Evolutionary conservation across 1,284 basidiomycete genomes (phyloP).

Genomic region (Fomitiporia mediterranea): DNA sequence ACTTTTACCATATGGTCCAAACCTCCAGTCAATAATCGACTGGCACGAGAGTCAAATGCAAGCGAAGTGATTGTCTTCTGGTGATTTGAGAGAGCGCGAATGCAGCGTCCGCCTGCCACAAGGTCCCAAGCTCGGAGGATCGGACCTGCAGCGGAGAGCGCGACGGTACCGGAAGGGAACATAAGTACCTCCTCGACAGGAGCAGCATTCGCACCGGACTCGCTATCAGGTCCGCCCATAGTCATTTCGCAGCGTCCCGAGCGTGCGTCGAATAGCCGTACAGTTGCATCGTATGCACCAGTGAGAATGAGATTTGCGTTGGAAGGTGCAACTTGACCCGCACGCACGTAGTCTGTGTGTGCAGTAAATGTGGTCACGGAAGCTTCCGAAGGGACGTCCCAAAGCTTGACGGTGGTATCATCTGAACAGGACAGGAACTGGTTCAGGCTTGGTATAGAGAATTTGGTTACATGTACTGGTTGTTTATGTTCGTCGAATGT

Average conservation of each 20-base stretch:
- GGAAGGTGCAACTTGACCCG: slow-evolving; percentile 80
- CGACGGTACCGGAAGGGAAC: slow-evolving; percentile 87
- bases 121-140: slow-evolving; percentile 96
- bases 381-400: slow-evolving; percentile 92
- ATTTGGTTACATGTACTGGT: slow-evolving; percentile 92
- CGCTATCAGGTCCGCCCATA: slow-evolving; percentile 53
- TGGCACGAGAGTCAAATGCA: slow-evolving; percentile 71
- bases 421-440: slow-evolving; percentile 94
- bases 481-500: slow-evolving; percentile 92
- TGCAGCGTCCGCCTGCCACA: slow-evolving; percentile 85
- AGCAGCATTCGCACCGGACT: slow-evolving; percentile 39
- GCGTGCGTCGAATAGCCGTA: slow-evolving; percentile 86
- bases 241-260: slow-evolving; percentile 77
- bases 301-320: slow-evolving; percentile 86
- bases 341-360: slow-evolving; percentile 94
- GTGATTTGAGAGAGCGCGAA: slow-evolving; percentile 90
- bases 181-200: slow-evolving; percentile 95
- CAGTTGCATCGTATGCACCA: slow-evolving; percentile 92
- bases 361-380: slow-evolving; percentile 74
- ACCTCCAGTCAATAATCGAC: slow-evolving; percentile 83
- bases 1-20: slow-evolving; percentile 99
- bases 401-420: slow-evolving; percentile 90
- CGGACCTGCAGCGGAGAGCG: slow-evolving; percentile 85
- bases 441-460: slow-evolving; percentile 77
- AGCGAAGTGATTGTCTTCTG: slow-evolving; percentile 96